These are phyloP conservation scores for Nakazawaea wickerhamii DNA, from an alignment of 805 yeast species.

Conservation along the genomic window DNA sequence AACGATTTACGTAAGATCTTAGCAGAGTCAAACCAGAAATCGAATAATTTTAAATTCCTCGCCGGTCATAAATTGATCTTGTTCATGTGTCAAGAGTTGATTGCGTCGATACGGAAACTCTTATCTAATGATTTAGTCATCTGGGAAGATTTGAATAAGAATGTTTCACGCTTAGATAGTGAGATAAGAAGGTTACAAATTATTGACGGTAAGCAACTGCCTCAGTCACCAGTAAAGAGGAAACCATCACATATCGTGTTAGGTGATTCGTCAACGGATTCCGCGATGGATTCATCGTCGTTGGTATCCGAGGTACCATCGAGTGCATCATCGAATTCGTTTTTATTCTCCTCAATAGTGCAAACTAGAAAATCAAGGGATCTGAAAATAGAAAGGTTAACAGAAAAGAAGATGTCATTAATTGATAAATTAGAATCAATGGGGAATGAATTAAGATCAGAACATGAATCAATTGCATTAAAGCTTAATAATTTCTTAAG, in stretches of 20 bases:
- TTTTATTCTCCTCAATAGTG: conserved; percentile 10
- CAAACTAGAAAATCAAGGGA: conserved; percentile 10
- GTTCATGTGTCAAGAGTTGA: conserved; percentile 8
- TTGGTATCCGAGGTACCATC: background rate
- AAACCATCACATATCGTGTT: background rate
- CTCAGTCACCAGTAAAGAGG: background rate
- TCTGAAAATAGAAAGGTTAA: conserved; percentile 7
- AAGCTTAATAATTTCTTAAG: conserved; percentile 55
- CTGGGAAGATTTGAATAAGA: conserved; percentile 1
- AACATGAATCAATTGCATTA: conserved; percentile 60
- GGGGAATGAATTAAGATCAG: conserved; percentile 33
- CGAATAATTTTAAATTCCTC: background rate
- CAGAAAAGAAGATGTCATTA: conserved; percentile 19
- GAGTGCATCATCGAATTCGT: conserved; percentile 4
- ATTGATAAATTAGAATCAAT: conserved; percentile 34
- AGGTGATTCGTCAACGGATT: background rate
- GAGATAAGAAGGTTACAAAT: conserved; percentile 4
- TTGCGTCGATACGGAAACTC: background rate
- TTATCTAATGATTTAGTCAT: background rate
- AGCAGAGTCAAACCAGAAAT: background rate
- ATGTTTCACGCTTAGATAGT: background rate
- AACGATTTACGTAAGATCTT: background rate
- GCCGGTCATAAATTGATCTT: conserved; percentile 6
- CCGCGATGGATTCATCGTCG: too few species aligned
- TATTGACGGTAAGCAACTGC: conserved; percentile 4